Evolutionary conservation across 495 filamentous ascomycete genomes (phyloP), one percentile per base, ranked within the genome.

Genomic region (Aspergillus leporis): DNA sequence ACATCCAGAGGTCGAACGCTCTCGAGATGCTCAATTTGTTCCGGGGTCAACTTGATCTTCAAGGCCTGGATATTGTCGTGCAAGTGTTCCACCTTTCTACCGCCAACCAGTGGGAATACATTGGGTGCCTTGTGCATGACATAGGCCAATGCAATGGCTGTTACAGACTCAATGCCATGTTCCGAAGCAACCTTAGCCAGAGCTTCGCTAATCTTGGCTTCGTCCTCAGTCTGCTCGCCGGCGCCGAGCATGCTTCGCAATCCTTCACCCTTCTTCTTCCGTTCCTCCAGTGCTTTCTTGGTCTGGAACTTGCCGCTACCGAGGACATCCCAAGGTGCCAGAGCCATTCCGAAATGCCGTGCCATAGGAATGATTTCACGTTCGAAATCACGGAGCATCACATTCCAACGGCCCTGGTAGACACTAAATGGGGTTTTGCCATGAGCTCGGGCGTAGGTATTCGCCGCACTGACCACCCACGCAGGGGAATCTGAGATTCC

Each of bases 41-140:
- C 70, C 2, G 75, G 58, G 3, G 75, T 80, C 51, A 88, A 65
- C 12, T 67, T 67, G 28, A 88, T 70, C 0, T 56, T 70, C 30
- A 89, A 63, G 0, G 80, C 81, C 54, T 81, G 73, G 59, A 88
- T 84, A 55, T 87, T 89, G 41, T 77, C 78, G 53, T 80, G 71
- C 5, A 89, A 66, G 52, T 89, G 83, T 61, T 83, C 79, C 38
- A 87, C 66, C 66, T 83, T 88, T 13, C 83, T 63, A 0, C 83
- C 83, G 34, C 88, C 88, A 18, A 89, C 78, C 48, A 92, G 85
- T 4, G 88, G 88, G 69, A 90, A 90, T 31, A 90, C 86, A 59
- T 90, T 86, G 0, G 86, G 83, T 16, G 86, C 75, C 69, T 90
- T 90, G 60, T 82, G 74, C 75, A 85, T 79, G 5, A 90, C 85